A percentile compares a stretch with the other conserved stretches of the same genome.
Conservation (phyloP, 352 stramenopile genomes). For the Globisporangium viniferum region DNA sequence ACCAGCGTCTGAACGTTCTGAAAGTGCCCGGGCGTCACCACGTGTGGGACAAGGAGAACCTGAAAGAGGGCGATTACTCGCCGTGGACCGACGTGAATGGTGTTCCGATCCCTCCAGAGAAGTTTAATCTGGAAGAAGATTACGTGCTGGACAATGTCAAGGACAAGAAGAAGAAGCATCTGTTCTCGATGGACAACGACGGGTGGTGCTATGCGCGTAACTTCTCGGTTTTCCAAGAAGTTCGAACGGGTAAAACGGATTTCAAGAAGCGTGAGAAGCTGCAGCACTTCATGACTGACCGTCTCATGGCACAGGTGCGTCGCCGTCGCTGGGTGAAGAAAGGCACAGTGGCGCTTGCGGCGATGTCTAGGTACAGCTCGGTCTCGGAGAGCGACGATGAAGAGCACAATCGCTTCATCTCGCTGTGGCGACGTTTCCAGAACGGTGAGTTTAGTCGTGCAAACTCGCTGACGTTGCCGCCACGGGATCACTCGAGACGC, state of each 20-base stretch:
- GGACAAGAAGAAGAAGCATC: slow-evolving; percentile 71
- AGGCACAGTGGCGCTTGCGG: slow-evolving; percentile 28
- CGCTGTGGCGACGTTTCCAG: slow-evolving; percentile 69
- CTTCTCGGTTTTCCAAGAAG: slow-evolving; percentile 85
- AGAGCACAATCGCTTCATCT: slow-evolving; percentile 57
- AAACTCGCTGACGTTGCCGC: slow-evolving; percentile 57
- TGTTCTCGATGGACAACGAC: slow-evolving; percentile 86
- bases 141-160: slow-evolving; percentile 79
- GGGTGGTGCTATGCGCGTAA: slow-evolving; percentile 86
- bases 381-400: slow-evolving; percentile 71
- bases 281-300: slow-evolving; percentile 82
- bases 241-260: slow-evolving; percentile 73
- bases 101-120: slow-evolving; percentile 72
- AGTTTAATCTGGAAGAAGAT: slow-evolving; percentile 67
- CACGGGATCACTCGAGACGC: slow-evolving; percentile 21
- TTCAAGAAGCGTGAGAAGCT: slow-evolving; percentile 80
- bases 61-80: slow-evolving; percentile 81
- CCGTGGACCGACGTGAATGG: slow-evolving; percentile 87
- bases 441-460: slow-evolving; percentile 62
- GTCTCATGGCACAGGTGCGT: slow-evolving; percentile 81
- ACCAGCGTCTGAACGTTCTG: slow-evolving; percentile 83
- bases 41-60: slow-evolving; percentile 69
- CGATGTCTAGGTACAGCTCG: slow-evolving; percentile 43
- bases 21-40: slow-evolving; percentile 58
- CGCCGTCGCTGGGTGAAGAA: slow-evolving; percentile 80